Percentiles rank a stretch among this genome's conserved stretches.
Evolutionary conservation across 2,329 filamentous ascomycete species (phyloP).

Genomic region (Elsinoe ampelina): DNA sequence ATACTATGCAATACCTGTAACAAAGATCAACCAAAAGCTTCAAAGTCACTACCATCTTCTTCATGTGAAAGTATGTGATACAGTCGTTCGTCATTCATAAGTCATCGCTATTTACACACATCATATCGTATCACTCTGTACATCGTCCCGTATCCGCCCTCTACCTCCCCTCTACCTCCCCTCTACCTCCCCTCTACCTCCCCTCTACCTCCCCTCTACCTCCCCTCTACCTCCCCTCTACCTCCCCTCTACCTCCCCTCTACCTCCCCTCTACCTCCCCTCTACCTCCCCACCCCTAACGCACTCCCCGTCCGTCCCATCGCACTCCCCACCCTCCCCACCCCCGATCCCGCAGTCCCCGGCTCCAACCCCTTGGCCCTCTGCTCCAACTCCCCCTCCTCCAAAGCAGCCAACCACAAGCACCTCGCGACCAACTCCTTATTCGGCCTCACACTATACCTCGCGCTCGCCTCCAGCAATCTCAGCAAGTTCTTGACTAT

Average conservation of each 20-base stretch:
- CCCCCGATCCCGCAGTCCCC: background rate
- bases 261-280: background rate
- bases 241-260: background rate
- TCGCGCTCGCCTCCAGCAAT: constrained; percentile 67
- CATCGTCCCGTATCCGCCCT: too few relatives aligned
- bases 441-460: constrained; percentile 64
- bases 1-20: too few relatives aligned
- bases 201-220: too few relatives aligned
- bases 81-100: too few relatives aligned
- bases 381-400: constrained; percentile 58
- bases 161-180: too few relatives aligned
- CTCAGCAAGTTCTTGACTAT: constrained; percentile 72
- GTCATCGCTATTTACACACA: too few relatives aligned
- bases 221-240: background rate
- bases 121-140: too few relatives aligned
- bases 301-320: background rate
- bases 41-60: too few relatives aligned
- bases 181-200: too few relatives aligned
- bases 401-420: constrained; percentile 73
- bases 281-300: background rate
- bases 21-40: too few relatives aligned
- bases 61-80: too few relatives aligned
- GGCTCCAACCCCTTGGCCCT: constrained; percentile 24
- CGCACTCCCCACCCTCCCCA: background rate
- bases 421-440: constrained; percentile 71